phyloP scores from a whole-genome alignment of 73 alveolate genomes.

The Loxodes magnus region DNA sequence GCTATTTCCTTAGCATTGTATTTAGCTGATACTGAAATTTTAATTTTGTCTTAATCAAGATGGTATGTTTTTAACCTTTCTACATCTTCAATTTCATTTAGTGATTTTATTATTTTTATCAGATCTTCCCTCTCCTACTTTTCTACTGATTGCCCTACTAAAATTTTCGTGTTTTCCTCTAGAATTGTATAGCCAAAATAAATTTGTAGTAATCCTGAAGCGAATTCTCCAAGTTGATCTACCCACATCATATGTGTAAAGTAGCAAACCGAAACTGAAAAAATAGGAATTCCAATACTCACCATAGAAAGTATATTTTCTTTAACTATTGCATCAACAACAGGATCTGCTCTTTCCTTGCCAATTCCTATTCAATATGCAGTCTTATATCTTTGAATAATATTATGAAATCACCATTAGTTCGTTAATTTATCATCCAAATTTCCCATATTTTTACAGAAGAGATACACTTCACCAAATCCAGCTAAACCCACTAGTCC shows the following conservation, averaged over 20 bases:
- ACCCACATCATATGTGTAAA: not conserved
- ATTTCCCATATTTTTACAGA: conserved; percentile 9
- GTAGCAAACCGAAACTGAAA: not conserved
- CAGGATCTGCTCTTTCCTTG: not conserved
- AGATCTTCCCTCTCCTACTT: not conserved
- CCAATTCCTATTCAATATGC: not conserved
- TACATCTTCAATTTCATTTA: not conserved
- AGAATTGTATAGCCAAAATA: conserved; percentile 8
- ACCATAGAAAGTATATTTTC: conserved; percentile 4
- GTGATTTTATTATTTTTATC: not conserved
- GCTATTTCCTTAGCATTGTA: too few relatives aligned
- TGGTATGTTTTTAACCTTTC: not conserved
- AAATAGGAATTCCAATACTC: conserved; percentile 3
- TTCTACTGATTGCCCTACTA: not conserved
- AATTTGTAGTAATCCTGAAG: not conserved
- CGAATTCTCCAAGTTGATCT: not conserved
- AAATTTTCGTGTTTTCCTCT: not conserved
- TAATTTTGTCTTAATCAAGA: too few relatives aligned
- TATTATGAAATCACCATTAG: not conserved
- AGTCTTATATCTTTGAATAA: not conserved
- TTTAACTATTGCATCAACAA: not conserved
- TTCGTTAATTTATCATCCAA: not conserved
- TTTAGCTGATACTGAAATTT: too few relatives aligned
- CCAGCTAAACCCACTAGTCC: not conserved
- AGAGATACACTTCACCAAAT: conserved; percentile 8